Percentiles rank a stretch among this genome's conserved stretches.
Evolutionary conservation across 495 filamentous ascomycete genomes (phyloP).

Genomic region (Hypoxylon trugodes): DNA sequence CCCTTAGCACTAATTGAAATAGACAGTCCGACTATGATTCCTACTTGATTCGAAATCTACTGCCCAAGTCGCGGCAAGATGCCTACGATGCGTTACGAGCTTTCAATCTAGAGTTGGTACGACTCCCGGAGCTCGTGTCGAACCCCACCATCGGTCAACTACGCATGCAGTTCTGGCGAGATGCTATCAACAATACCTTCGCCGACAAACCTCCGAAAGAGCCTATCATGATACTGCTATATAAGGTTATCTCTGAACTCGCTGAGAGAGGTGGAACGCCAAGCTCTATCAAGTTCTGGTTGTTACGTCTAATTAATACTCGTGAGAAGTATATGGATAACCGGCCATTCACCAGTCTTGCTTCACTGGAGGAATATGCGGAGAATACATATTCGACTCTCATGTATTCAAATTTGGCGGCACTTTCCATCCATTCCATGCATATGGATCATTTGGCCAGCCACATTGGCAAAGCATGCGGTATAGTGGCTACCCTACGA

Average conservation of each 20-base stretch:
- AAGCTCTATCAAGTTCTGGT: constrained; percentile 80
- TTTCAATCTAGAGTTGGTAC: constrained; percentile 89
- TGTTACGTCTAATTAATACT: constrained; percentile 77
- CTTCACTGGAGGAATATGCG: constrained; percentile 82
- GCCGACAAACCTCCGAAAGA: constrained; percentile 80
- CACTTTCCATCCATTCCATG: constrained; percentile 77
- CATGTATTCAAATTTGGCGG: constrained; percentile 86
- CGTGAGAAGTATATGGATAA: constrained; percentile 86
- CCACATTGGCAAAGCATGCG: constrained; percentile 92
- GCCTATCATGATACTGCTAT: constrained; percentile 85
- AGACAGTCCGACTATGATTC: constrained; percentile 89
- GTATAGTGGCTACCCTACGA: constrained; percentile 83
- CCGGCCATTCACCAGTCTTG: constrained; percentile 76
- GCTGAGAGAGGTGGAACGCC: constrained; percentile 59
- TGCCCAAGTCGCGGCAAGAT: constrained; percentile 73
- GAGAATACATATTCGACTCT: constrained; percentile 94
- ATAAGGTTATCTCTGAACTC: constrained; percentile 71
- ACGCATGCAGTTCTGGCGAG: constrained; percentile 95
- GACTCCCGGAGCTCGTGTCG: constrained; percentile 86
- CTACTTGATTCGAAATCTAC: constrained; percentile 83
- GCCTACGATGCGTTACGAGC: constrained; percentile 91
- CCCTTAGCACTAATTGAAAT: constrained; percentile 31
- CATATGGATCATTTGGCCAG: constrained; percentile 92
- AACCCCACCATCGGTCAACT: constrained; percentile 81
- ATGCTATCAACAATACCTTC: constrained; percentile 77